Percentiles rank a stretch among this genome's conserved stretches.
Evolutionary conservation across 345 rosid species (phyloP).

Genomic region (Nephelium lappaceum): DNA sequence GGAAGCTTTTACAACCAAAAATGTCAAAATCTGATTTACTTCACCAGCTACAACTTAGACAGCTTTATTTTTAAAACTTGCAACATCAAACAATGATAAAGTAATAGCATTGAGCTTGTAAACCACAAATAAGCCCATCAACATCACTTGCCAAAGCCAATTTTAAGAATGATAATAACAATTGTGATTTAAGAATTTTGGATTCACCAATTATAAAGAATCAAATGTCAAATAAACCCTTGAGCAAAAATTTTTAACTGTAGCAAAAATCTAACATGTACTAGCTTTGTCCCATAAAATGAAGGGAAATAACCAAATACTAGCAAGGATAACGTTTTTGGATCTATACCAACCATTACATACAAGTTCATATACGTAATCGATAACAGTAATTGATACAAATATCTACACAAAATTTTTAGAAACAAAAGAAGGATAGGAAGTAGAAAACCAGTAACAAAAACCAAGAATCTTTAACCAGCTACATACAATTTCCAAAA

Average conservation of each 20-base stretch:
- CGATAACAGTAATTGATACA: not conserved
- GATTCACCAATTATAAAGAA: not conserved
- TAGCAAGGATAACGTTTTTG: not conserved
- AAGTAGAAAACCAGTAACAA: not conserved
- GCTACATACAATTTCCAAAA: not conserved
- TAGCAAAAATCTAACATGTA: not conserved
- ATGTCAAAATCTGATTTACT: not conserved
- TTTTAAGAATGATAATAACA: not conserved
- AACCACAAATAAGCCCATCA: not conserved
- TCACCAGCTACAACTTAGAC: not conserved
- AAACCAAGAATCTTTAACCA: not conserved
- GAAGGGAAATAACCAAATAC: not conserved
- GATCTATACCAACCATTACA: not conserved
- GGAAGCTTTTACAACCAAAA: not conserved
- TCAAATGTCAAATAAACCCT: not conserved
- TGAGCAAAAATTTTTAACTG: not conserved
- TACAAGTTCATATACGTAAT: not conserved
- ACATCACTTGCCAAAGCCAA: not conserved
- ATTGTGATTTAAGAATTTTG: not conserved
- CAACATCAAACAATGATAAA: not conserved
- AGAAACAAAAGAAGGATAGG: not conserved
- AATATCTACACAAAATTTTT: not conserved
- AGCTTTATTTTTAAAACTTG: not conserved
- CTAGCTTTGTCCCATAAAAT: not conserved
- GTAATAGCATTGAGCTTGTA: not conserved